A percentile compares a stretch with the other conserved stretches of the same genome.
These are phyloP conservation scores for Cyclospora cayetanensis DNA, from an alignment of 169 alveolate genomes.

Conservation along the genomic window DNA sequence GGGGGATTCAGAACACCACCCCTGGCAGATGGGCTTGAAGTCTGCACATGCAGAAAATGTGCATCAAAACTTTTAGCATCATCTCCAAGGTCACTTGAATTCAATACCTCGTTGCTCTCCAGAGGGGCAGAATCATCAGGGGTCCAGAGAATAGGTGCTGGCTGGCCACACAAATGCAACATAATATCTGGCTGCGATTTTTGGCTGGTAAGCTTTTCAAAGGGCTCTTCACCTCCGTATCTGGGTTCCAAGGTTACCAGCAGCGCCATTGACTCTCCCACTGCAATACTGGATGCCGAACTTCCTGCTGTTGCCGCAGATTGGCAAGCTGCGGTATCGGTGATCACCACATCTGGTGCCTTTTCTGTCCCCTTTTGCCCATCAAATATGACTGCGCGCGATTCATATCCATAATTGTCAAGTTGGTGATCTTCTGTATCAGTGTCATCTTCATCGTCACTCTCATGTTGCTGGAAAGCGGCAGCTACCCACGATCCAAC, in stretches of 20 bases:
- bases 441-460: background rate
- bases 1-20: background rate
- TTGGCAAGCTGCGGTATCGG: background rate
- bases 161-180: constrained; percentile 55
- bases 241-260: background rate
- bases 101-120: background rate
- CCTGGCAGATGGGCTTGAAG: background rate
- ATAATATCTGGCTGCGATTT: background rate
- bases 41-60: constrained; percentile 4
- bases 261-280: background rate
- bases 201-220: background rate
- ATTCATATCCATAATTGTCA: background rate
- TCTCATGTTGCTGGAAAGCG: constrained; percentile 2
- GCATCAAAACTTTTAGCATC: background rate
- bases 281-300: background rate
- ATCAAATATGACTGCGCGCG: background rate
- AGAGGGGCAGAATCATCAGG: background rate
- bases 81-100: background rate
- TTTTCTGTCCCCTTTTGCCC: background rate
- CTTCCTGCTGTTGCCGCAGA: background rate
- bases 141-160: constrained; percentile 33
- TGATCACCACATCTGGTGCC: too few relatives aligned
- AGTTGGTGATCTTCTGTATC: background rate
- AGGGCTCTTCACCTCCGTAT: background rate
- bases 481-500: constrained; percentile 56